Evolutionary conservation across 495 filamentous ascomycete genomes (phyloP).

Genomic region (Talaromyces thailandensis): DNA sequence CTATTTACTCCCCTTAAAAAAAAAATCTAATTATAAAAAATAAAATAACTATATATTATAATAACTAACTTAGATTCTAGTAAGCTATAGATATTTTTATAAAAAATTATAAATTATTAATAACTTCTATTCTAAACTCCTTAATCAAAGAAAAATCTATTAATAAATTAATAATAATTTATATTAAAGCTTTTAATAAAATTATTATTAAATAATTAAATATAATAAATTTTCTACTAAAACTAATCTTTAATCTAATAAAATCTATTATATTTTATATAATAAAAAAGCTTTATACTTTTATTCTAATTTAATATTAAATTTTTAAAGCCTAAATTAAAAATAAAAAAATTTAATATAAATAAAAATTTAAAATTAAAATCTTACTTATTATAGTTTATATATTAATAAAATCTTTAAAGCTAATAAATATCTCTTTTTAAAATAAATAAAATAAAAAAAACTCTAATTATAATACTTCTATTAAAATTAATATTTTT

Average conservation of each 20-base stretch:
- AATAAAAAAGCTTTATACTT: neutral
- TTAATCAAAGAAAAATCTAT: too few relatives aligned
- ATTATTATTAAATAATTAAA: neutral
- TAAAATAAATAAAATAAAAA: neutral
- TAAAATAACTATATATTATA: too few relatives aligned
- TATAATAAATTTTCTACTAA: neutral
- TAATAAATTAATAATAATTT: too few relatives aligned
- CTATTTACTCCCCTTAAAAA: neutral
- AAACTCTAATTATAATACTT: neutral
- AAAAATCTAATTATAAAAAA: neutral
- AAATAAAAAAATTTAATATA: neutral
- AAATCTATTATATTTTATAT: neutral
- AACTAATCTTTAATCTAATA: neutral
- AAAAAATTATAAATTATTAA: too few relatives aligned
- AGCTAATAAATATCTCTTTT: neutral
- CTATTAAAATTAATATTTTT: neutral
- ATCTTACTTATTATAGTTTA: neutral
- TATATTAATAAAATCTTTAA: neutral
- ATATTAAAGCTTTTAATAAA: neutral
- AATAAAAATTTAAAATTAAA: neutral
- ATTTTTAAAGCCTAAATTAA: neutral
- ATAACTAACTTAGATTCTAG: neutral
- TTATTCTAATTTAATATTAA: neutral
- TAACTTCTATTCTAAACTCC: too few relatives aligned
- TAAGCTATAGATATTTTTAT: neutral